Conservation (phyloP, 495 filamentous ascomycete genomes). For the Rhypophila decipiens region DNA sequence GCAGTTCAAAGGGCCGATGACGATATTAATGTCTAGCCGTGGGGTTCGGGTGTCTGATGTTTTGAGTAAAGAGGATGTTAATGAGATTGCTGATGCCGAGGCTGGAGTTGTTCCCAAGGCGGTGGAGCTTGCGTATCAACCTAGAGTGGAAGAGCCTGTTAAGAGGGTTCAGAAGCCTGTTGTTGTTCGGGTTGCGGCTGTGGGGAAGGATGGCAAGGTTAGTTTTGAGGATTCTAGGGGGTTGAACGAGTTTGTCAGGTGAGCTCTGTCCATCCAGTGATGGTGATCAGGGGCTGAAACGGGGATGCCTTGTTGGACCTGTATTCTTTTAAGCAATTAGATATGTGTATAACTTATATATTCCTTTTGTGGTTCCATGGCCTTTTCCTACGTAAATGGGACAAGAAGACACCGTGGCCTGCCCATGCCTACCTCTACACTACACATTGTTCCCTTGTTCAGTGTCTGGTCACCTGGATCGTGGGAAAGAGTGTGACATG, state of each 20-base stretch:
- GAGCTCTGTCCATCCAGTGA: constrained; percentile 1
- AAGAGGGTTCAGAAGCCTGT: constrained; percentile 31
- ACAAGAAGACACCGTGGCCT: no score
- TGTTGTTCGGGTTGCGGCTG: constrained; percentile 49
- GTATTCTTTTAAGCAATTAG: no score
- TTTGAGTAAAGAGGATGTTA: constrained; percentile 66
- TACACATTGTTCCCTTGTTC: no score
- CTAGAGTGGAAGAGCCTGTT: constrained; percentile 16
- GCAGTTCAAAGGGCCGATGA: constrained; percentile 79
- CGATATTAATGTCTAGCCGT: constrained; percentile 78
- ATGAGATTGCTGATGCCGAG: constrained; percentile 75
- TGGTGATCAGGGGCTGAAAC: background rate
- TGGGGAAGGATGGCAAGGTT: constrained; percentile 63
- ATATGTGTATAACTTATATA: background rate
- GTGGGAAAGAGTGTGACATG: no score
- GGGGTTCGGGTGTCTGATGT: constrained; percentile 69
- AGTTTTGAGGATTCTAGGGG: constrained; percentile 55
- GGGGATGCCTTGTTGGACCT: background rate
- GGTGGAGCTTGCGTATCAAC: constrained; percentile 37
- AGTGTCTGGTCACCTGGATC: no score
- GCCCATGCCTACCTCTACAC: no score
- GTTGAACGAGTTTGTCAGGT: constrained; percentile 45
- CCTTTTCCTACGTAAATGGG: no score
- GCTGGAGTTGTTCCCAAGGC: constrained; percentile 48
- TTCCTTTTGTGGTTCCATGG: background rate